Conservation (phyloP, 805 yeast species). For the Candida sanyiensis region DNA sequence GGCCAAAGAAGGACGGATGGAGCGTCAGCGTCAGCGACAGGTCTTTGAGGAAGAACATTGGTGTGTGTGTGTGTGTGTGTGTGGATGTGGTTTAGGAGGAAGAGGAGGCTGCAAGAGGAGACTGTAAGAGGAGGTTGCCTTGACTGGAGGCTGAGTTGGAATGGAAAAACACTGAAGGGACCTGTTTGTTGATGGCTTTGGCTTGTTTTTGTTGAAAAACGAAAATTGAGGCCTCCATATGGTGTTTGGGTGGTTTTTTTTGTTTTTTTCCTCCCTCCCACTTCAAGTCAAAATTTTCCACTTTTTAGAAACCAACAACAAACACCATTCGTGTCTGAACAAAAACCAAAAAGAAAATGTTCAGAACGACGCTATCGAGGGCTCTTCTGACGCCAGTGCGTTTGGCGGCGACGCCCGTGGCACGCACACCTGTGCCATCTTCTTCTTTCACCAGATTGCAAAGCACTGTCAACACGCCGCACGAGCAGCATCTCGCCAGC, state of each 20-base stretch:
- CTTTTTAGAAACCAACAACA: no score
- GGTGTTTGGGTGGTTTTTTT: no score
- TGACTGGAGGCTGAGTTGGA: no score
- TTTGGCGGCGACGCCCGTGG: not conserved
- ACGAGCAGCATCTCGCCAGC: slow-evolving; percentile 5
- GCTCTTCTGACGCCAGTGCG: not conserved
- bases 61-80: not conserved
- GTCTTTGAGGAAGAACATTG: slow-evolving; percentile 61
- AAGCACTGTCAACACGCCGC: slow-evolving; percentile 5
- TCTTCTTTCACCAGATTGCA: slow-evolving; percentile 2
- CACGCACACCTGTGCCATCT: not conserved
- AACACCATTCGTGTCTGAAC: no score
- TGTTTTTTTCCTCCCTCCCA: no score
- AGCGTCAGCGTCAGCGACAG: slow-evolving; percentile 85
- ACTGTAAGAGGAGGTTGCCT: no score
- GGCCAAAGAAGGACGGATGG: slow-evolving; percentile 97
- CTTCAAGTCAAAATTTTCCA: no score
- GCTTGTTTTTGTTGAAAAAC: no score
- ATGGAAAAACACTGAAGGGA: no score
- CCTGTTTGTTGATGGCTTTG: no score
- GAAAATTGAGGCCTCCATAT: no score
- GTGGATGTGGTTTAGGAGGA: not conserved
- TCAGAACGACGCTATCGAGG: slow-evolving; percentile 4
- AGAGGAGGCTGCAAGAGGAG: not conserved
- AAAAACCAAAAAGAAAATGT: no score